A percentile compares a stretch with the other conserved stretches of the same genome.
Evolutionary conservation across 306 rosid species (phyloP).

Genomic region (Lupinus albus): DNA sequence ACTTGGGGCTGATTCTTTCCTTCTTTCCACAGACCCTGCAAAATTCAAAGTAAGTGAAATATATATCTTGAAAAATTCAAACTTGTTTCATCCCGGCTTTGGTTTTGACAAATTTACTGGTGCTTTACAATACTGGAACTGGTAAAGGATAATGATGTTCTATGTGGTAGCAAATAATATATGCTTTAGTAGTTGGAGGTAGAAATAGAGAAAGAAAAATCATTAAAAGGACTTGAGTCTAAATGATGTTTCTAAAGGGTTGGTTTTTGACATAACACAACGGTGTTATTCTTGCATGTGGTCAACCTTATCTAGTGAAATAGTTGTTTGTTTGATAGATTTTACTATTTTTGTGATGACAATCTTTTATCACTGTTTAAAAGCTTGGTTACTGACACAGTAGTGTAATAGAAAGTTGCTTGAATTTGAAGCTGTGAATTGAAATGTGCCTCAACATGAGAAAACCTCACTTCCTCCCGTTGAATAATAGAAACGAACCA

Average conservation of each 20-base stretch:
- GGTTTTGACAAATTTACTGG: constrained; percentile 16
- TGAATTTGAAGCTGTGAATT: neutral
- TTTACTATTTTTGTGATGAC: neutral
- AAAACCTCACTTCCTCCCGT: neutral
- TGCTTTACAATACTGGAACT: constrained; percentile 18
- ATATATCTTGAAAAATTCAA: neutral
- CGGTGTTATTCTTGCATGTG: neutral
- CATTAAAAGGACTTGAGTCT: neutral
- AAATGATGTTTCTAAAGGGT: neutral
- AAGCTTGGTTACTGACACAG: neutral
- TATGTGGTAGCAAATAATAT: neutral
- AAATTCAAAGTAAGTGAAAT: constrained; percentile 57
- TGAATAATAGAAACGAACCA: neutral
- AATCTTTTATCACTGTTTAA: neutral
- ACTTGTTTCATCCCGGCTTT: constrained; percentile 15
- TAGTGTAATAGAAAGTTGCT: constrained; percentile 1
- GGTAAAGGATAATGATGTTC: neutral
- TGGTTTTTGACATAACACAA: neutral
- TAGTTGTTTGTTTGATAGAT: constrained; percentile 10
- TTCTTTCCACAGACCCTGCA: constrained; percentile 64
- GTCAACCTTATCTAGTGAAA: no score
- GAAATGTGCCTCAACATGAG: neutral
- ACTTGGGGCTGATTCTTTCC: constrained; percentile 87
- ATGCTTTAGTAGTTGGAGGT: neutral
- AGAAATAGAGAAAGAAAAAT: neutral